Evolutionary conservation across 805 yeast genomes (phyloP).

Genomic region (Soucietia sequanensis): DNA sequence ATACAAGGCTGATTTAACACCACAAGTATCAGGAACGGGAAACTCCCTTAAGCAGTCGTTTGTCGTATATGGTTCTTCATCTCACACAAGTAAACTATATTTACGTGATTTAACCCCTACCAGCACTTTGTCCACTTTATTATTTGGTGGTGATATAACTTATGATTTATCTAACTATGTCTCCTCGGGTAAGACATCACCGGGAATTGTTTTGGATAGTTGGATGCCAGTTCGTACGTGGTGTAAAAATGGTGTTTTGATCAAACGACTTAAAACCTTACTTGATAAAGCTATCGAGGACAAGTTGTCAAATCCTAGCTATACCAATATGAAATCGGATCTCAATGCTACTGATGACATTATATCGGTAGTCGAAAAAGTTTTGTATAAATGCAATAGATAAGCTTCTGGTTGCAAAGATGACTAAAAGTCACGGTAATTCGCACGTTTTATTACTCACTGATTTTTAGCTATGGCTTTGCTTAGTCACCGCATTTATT

Average conservation of each 20-base stretch:
- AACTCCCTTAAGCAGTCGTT: constrained; percentile 48
- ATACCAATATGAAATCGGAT: constrained; percentile 10
- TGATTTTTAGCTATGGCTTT: no score
- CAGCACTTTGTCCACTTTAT: constrained; percentile 63
- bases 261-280: constrained; percentile 64
- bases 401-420: no score
- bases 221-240: constrained; percentile 92
- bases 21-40: constrained; percentile 26
- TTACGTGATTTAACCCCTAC: constrained; percentile 80
- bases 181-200: constrained; percentile 53
- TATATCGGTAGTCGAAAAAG: constrained; percentile 16
- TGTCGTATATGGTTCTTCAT: constrained; percentile 59
- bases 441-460: no score
- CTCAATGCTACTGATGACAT: constrained; percentile 17
- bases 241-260: constrained; percentile 89
- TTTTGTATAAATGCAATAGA: constrained; percentile 6
- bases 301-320: constrained; percentile 44
- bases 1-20: constrained; percentile 41
- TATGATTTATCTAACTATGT: constrained; percentile 51
- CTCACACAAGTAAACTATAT: constrained; percentile 65
- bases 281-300: constrained; percentile 67
- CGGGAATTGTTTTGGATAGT: constrained; percentile 82
- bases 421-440: no score
- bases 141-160: constrained; percentile 75
- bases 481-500: no score